A percentile compares a stretch with the other conserved stretches of the same genome.
phyloP scores from a whole-genome alignment of 106 monocot genomes.

The Acanthochlamys bracteata region DNA sequence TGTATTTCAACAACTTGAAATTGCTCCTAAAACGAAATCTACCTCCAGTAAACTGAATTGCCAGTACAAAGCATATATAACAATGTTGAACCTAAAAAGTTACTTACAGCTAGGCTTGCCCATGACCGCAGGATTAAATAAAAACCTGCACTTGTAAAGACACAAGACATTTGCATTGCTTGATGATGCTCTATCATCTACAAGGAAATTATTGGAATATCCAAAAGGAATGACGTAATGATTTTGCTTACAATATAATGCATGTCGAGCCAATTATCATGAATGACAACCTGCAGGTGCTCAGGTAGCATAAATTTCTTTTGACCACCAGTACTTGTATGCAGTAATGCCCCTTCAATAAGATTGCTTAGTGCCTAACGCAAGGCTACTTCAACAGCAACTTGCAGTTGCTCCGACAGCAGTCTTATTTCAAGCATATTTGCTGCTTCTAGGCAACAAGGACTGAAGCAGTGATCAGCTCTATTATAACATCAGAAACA shows the following conservation, averaged over 20 bases:
- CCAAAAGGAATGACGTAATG: background rate
- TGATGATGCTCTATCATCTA: background rate
- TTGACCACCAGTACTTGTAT: conserved; percentile 51
- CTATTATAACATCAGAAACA: conserved; percentile 56
- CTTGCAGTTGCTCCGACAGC: conserved; percentile 30
- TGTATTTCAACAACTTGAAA: no score
- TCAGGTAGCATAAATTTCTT: conserved; percentile 48
- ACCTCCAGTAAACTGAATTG: no score
- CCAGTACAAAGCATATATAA: no score
- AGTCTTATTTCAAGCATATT: conserved; percentile 35
- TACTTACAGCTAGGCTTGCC: no score
- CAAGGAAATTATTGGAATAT: background rate
- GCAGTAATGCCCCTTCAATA: conserved; percentile 83
- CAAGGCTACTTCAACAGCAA: conserved; percentile 70
- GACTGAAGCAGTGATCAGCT: conserved; percentile 64
- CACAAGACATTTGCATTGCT: background rate
- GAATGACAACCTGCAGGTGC: conserved; percentile 83
- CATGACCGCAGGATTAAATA: background rate
- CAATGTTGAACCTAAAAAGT: no score
- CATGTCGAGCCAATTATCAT: conserved; percentile 95
- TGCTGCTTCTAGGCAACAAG: conserved; percentile 62
- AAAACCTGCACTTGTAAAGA: background rate
- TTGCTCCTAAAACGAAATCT: no score
- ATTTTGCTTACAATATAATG: conserved; percentile 73
- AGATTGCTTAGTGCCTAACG: conserved; percentile 87